These are phyloP conservation scores for Solanum neorickii DNA, from an alignment of 257 asterid species.

Conservation along the genomic window DNA sequence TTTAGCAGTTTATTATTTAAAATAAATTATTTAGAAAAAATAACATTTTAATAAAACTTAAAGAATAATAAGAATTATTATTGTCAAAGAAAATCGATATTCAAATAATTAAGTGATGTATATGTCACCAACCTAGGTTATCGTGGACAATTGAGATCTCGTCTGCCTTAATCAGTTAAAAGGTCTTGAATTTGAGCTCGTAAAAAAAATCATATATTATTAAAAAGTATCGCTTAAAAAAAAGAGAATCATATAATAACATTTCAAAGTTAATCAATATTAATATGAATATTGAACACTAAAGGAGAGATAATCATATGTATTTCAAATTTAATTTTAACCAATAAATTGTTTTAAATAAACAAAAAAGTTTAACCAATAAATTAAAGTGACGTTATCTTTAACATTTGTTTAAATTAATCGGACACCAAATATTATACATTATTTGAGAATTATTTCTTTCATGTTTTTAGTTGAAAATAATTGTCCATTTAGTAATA, in stretches of 20 bases:
- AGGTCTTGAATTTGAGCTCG: neutral
- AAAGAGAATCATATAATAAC: neutral
- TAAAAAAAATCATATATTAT: no score
- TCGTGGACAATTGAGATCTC: no score
- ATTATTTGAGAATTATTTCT: neutral
- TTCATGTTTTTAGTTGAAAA: neutral
- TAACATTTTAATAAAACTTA: neutral
- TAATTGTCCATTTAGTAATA: neutral
- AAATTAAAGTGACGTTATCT: neutral
- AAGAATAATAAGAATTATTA: neutral
- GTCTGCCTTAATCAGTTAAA: no score
- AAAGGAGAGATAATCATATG: fast-evolving
- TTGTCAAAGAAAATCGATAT: neutral
- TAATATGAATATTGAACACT: neutral
- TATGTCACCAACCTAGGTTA: neutral
- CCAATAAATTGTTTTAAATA: neutral
- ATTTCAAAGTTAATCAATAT: neutral
- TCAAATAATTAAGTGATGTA: neutral
- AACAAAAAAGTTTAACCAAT: neutral
- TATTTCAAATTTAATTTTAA: neutral
- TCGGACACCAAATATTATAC: neutral
- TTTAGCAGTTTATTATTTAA: neutral
- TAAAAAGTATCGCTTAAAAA: fast-evolving
- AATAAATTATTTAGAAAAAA: neutral
- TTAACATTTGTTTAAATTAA: neutral